Base-by-base conservation (phyloP, 441 rosid genomes). In the Iberis amara region DNA sequence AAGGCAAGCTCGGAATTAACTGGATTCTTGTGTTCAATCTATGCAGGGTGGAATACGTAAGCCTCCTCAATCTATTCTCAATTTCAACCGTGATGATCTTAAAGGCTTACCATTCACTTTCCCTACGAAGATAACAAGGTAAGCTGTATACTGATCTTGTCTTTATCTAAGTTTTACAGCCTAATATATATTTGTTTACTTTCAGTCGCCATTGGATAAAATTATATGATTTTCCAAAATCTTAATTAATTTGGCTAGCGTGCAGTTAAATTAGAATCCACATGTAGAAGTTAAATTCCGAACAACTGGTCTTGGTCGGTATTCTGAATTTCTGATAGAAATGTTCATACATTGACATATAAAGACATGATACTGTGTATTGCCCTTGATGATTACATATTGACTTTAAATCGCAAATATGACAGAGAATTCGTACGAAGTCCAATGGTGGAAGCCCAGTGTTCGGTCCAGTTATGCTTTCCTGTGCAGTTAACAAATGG, bases 371-470 rank as follows among this genome's bases (percentile, higher is more conserved):
- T 37, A 26, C 47, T 44, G n/a, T 61, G 27, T 8, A 23, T 32
- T 54, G 57, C 21, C 43, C 23, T 47, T 50, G 60, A 33, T 5
- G 26, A 41, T 54, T n/a, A 32, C 39, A 23, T 39, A 52, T 30
- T 64, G 58, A 27, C 40, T 67, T 48, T 44, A 68, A 49, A 76
- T 65, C 46, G 43, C 36, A 42, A 51, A 44, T 39, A 69, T 61
- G 69, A 55, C 62, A 90, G 97, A 72, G 94, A 90, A 72, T 80
- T 79, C 39, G 96, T 90, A 39, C 73, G 55, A 55, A 90, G 96
- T 68, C 91, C 86, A 24, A 90, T 90, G 96, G 97, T 90, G 11
- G 91, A 86, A 79, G 97, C 83, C 43, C 97, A 90, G 53, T 82
- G 97, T 64, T 86, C 87, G 23, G 96, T 86, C 69, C 91, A 86